phyloP scores from a whole-genome alignment of 805 yeast species.

The Candida michaelii region DNA sequence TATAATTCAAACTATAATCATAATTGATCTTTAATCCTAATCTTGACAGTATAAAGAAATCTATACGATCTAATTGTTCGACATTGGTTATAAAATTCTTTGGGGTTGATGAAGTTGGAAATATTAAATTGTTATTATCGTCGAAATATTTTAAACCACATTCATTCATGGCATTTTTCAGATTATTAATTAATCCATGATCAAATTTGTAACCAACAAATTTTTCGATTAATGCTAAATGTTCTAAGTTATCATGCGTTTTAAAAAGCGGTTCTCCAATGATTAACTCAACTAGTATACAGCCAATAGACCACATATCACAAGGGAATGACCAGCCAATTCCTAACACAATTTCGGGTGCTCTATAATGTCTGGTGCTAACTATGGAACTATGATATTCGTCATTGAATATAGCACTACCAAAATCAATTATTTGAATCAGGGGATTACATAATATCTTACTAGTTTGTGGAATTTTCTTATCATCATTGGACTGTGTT shows the following conservation, averaged over 20 bases:
- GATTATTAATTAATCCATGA: conserved; percentile 34
- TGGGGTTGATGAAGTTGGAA: conserved; percentile 41
- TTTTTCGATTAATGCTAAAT: conserved; percentile 91
- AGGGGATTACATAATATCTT: conserved; percentile 71
- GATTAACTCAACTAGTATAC: conserved; percentile 84
- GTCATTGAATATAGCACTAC: conserved; percentile 92
- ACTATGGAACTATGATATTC: conserved; percentile 92
- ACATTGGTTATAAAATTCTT: conserved; percentile 40
- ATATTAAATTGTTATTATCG: conserved; percentile 17
- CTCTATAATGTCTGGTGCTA: conserved; percentile 93
- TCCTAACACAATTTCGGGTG: conserved; percentile 93
- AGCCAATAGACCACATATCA: conserved; percentile 96
- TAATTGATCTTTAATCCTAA: conserved; percentile 41
- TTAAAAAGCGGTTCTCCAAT: conserved; percentile 94
- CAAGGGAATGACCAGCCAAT: conserved; percentile 97
- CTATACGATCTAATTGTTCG: conserved; percentile 41
- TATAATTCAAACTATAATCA: conserved; percentile 38
- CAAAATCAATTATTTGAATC: conserved; percentile 91
- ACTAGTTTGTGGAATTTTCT: conserved; percentile 32
- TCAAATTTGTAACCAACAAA: conserved; percentile 60
- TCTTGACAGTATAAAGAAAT: conserved; percentile 42
- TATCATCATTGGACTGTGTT: conserved; percentile 16
- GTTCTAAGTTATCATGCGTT: conserved; percentile 93
- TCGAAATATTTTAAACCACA: conserved; percentile 40
- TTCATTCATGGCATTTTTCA: conserved; percentile 37